A percentile compares a stretch with the other conserved stretches of the same genome.
Conservation (phyloP, 352 stramenopile genomes). For the Phytophthora litchii region DNA sequence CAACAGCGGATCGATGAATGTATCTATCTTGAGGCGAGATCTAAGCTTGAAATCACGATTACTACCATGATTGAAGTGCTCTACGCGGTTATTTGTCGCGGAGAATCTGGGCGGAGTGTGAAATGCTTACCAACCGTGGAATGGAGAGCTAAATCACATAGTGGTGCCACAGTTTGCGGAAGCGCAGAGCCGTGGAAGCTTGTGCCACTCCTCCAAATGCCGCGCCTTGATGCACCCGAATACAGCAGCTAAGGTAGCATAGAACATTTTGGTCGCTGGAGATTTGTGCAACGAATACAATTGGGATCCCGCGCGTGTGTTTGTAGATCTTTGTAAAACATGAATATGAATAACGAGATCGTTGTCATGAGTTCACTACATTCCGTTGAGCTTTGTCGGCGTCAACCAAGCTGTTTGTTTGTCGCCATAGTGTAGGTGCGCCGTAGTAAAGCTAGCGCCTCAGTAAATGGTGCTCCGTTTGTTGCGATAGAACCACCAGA, state of each 20-base stretch:
- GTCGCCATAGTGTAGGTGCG: not conserved
- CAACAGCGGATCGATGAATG: conserved; percentile 1
- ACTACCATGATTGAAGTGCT: conserved; percentile 10
- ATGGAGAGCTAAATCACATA: not conserved
- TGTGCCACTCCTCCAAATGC: not conserved
- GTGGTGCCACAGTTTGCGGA: conserved; percentile 1
- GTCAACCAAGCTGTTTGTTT: conserved; percentile 2
- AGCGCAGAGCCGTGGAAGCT: not conserved
- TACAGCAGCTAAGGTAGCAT: not conserved
- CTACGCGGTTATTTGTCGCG: conserved; percentile 3
- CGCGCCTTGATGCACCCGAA: not conserved
- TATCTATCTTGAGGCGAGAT: conserved; percentile 3
- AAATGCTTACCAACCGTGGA: conserved; percentile 1
- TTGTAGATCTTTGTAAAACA: conserved; percentile 9
- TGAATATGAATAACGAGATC: conserved; percentile 2
- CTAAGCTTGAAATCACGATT: conserved; percentile 1
- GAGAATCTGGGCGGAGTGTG: conserved; percentile 4
- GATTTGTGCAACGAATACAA: not conserved
- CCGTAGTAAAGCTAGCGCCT: not conserved
- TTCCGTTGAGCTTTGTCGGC: conserved; percentile 5
- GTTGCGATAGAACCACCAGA: conserved; percentile 12
- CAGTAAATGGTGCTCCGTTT: conserved; percentile 8
- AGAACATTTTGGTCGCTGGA: conserved; percentile 3
- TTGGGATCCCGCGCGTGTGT: not conserved
- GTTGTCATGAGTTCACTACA: not conserved